Percentiles rank a stretch among this genome's conserved stretches.
Evolutionary conservation across 2,329 filamentous ascomycete species (phyloP).

Genomic region (Penicillium psychrosexuale): DNA sequence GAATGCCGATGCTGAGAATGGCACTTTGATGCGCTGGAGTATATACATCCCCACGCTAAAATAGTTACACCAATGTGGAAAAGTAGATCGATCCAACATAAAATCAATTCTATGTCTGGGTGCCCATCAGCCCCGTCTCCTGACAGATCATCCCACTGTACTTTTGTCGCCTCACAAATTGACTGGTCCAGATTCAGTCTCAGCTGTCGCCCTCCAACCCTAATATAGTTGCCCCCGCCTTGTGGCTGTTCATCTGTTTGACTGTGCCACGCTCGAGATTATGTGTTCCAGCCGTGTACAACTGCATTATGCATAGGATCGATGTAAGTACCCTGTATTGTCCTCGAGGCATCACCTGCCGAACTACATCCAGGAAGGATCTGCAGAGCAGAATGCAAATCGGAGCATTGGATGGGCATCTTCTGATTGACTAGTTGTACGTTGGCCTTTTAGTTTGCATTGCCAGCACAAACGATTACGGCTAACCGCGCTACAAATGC

Average conservation of each 20-base stretch:
- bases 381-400: constrained; percentile 16
- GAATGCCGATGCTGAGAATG: neutral
- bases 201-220: neutral
- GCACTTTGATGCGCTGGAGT: neutral
- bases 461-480: neutral
- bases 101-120: neutral
- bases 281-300: constrained; percentile 4
- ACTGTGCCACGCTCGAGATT: constrained; percentile 17
- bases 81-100: constrained; percentile 1
- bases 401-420: constrained; percentile 13
- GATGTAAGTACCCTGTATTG: constrained; percentile 9
- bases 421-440: constrained; percentile 8
- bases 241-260: constrained; percentile 19
- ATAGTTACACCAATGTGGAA: neutral
- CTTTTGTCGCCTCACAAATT: constrained; percentile 11
- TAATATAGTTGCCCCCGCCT: constrained; percentile 13
- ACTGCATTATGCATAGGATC: constrained; percentile 1
- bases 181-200: constrained; percentile 12
- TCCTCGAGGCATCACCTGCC: constrained; percentile 19
- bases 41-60: neutral
- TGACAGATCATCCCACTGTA: constrained; percentile 8
- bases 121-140: neutral
- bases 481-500: neutral
- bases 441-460: neutral
- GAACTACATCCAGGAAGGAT: constrained; percentile 14